Conservation (phyloP, 768 basidiomycete species). For the Dioszegia aurantiaca region DNA sequence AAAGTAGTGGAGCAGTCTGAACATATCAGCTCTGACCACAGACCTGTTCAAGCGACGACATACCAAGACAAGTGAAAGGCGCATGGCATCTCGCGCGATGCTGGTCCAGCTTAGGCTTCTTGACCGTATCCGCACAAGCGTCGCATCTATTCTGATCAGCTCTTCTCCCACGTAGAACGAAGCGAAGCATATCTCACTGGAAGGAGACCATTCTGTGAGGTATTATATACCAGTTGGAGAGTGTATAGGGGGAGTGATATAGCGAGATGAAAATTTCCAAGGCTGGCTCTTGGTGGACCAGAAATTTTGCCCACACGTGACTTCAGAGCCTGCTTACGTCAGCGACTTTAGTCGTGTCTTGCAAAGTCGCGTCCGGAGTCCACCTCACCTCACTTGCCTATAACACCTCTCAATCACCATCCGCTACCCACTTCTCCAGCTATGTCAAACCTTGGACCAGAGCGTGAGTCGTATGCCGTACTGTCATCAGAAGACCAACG, state of each 20-base stretch:
- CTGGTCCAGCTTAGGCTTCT: constrained; percentile 88
- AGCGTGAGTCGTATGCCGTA: constrained; percentile 2
- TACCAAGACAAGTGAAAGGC: constrained; percentile 50
- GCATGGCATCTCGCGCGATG: constrained; percentile 56
- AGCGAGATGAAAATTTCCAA: background rate
- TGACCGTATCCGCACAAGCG: constrained; percentile 80
- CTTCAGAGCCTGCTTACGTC: background rate
- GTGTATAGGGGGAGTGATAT: background rate
- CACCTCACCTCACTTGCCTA: background rate
- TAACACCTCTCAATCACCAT: background rate
- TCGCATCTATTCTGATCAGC: constrained; percentile 61
- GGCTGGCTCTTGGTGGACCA: too few relatives aligned
- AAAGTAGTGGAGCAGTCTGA: constrained; percentile 82
- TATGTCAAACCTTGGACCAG: constrained; percentile 12
- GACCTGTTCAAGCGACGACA: constrained; percentile 11
- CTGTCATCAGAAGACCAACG: background rate
- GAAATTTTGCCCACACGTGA: too few relatives aligned
- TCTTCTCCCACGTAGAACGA: constrained; percentile 1
- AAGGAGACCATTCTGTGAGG: constrained; percentile 66
- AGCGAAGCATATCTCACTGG: constrained; percentile 55
- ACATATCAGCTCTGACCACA: constrained; percentile 30
- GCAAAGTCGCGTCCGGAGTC: background rate
- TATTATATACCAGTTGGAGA: too few relatives aligned
- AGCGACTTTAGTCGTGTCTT: background rate
- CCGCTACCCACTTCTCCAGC: background rate